These are phyloP conservation scores for Xanthoconium purpureum DNA, from an alignment of 768 basidiomycete species.

Conservation along the genomic window DNA sequence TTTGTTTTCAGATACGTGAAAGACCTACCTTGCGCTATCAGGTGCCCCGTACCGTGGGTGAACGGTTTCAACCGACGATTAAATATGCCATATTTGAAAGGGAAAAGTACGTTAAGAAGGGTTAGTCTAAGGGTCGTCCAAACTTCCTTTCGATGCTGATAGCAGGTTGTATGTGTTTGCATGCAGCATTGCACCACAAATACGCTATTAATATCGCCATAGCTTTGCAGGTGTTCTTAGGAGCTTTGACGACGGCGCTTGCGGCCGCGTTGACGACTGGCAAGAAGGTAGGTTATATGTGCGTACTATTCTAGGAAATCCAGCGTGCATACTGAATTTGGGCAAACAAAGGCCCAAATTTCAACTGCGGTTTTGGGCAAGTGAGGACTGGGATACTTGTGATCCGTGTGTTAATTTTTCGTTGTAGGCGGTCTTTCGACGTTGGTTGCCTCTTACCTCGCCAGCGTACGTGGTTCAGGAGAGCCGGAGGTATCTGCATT, in stretches of 20 bases:
- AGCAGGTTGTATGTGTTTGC: not conserved
- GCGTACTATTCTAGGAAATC: no score
- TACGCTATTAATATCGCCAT: constrained; percentile 49
- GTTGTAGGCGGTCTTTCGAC: constrained; percentile 62
- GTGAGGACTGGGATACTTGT: constrained; percentile 3
- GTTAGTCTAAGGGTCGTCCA: no score
- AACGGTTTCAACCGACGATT: no score
- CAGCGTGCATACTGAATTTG: not conserved
- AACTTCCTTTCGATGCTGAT: constrained; percentile 10
- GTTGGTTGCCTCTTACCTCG: constrained; percentile 41
- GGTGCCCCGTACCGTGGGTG: no score
- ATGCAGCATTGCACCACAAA: constrained; percentile 31
- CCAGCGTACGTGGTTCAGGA: no score
- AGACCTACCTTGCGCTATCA: no score
- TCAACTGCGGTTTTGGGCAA: constrained; percentile 39
- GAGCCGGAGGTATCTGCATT: no score
- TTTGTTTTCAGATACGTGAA: no score
- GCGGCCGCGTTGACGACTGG: constrained; percentile 24
- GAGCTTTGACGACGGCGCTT: constrained; percentile 57
- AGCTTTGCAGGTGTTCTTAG: constrained; percentile 58
- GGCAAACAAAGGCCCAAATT: constrained; percentile 32
- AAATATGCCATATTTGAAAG: no score
- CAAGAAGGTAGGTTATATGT: constrained; percentile 35
- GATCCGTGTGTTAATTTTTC: not conserved
- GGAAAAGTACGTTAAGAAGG: no score